Evolutionary conservation across 768 basidiomycete species (phyloP), one percentile per base, ranked within the genome.

Genomic region (Phlebiopsis flavidoalba): DNA sequence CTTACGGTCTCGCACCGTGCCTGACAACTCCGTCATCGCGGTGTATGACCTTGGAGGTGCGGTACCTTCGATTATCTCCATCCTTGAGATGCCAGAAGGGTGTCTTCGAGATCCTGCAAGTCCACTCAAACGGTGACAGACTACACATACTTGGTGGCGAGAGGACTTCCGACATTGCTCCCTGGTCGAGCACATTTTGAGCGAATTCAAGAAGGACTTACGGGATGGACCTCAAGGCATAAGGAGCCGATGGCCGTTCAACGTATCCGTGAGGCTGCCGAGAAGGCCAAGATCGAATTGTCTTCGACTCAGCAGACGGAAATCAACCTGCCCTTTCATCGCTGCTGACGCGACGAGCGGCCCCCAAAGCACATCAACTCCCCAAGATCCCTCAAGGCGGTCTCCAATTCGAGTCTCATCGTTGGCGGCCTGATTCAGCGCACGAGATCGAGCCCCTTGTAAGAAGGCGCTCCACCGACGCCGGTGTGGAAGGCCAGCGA

Each of bases 81-180:
- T 99, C 66, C 81, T 99, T 59, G 95, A 98, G 78, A 98, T 98
- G 94, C n/a, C 94, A 98, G 76, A 95, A 97, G 76, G 97, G 96
- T 68, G 95, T 99, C 10, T 99, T 98, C 75, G 97, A 98, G 76
- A 97, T 99, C n/a, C n/a, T n/a, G n/a, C 72, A 99, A 98, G 80
- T 98, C 97, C 0, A 99, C 97, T 58, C n/a, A n/a, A 98, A 98
- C 71, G 97, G 97, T 72, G 96, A 99, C 75, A n/a, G n/a, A 98
- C 97, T 15, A n/a, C 97, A 99, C 73, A n/a, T n/a, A n/a, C 85
- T 99, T 60, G 97, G 74, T 72, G 88, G 88, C 72, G 97, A 99
- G 77, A 99, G 77, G 97, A 98, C 75, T 98, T 98, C n/a, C 71
- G 97, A 98, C 70, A 87, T 96, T 59, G 76, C 86, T 43, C 84